Evolutionary conservation across 129 eudicot species (phyloP), one percentile per base, ranked within the genome.

Genomic region (Arctium lappa): DNA sequence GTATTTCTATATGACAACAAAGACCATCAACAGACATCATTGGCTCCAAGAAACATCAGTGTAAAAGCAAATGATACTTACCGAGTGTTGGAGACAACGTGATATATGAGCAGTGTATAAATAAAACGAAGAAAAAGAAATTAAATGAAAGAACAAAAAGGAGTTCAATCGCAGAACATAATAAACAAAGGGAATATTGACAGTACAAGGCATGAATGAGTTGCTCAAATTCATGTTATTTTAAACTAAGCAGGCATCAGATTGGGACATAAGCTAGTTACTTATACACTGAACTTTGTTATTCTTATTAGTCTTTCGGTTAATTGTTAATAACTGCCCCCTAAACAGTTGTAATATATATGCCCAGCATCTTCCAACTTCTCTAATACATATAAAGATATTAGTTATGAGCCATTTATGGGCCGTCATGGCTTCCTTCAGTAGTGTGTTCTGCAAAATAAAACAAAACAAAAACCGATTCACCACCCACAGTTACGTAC

Each of bases 401-500:
- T 65, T 65, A 29, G 32, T 65, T 29, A 65, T 65, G 56, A 65
- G 13, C 73, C 74, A 38, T 12, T 63, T 10, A 37, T 65, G 33
- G 71, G 33, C 27, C 33, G 34, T 27, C 34, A 27, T 22, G 60
- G 29, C 60, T 72, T 73, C 78, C 30, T 5, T 34, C 37, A 73
- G 36, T 27, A 12, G 48, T 56, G 34, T 3, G 27, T 82, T 82
- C 30, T 42, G 72, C 31, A 74, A 33, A 75, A 75, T 3, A 18
- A 76, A 13, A 60, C 10, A 30, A 18, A 11, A 70, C 8, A 53
- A 36, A 38, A 39, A 32, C 29, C 18, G 7, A 69, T 69, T 32
- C 71, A 69, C 56, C 39, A 8, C 40, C 34, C 53, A 77, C 53
- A 77, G 82, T 72, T 62, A 88, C 99, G 48, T 91, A 95, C 99